Evolutionary conservation across 1,139 yeast genomes (phyloP), one percentile per base, ranked within the genome.

Genomic region (Blastobotrys ciferrii): DNA sequence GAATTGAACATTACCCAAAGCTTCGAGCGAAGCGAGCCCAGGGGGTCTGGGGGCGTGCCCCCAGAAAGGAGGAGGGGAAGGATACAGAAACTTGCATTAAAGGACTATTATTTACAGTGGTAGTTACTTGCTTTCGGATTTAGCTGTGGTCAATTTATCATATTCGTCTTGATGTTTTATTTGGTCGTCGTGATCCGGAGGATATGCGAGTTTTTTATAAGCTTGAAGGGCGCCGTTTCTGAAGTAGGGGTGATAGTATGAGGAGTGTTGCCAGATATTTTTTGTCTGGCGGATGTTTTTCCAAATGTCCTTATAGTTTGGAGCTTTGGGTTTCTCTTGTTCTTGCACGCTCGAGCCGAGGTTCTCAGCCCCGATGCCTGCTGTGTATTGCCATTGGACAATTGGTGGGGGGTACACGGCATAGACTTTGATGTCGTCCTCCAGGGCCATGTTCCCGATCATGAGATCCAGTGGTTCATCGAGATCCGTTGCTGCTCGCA

Each of bases 381-480:
- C 43, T n/a, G 30, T 32, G 42, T 51, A 56, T 4, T 44, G 42
- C 52, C 58, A 52, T 36, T 53, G 55, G 18, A 39, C 53, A 23
- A 56, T 43, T 11, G 50, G 42, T 17, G 42, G 50, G 1, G 59
- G 59, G 33, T 47, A 48, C 3, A 53, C 48, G 12, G 56, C 36
- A 35, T 47, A 54, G 5, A 47, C 48, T 2, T 48, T 46, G n/a
- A 55, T 31, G 33, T 44, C 36, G 2, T 46, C 49, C 7, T 36
- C 30, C 3, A 33, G 39, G 2, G 45, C 42, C 49, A 55, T 37
- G 14, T 50, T 47, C 11, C 44, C 37, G 32, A 55, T 53, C n/a
- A 50, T 32, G 14, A 48, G 38, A 43, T 55, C 59, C 9, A 55
- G 48, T 12, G 59, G 58, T 5, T 33, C 32, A 42, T 50, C 46